phyloP scores from a whole-genome alignment of 306 rosid genomes.

The Vigna trinervia region DNA sequence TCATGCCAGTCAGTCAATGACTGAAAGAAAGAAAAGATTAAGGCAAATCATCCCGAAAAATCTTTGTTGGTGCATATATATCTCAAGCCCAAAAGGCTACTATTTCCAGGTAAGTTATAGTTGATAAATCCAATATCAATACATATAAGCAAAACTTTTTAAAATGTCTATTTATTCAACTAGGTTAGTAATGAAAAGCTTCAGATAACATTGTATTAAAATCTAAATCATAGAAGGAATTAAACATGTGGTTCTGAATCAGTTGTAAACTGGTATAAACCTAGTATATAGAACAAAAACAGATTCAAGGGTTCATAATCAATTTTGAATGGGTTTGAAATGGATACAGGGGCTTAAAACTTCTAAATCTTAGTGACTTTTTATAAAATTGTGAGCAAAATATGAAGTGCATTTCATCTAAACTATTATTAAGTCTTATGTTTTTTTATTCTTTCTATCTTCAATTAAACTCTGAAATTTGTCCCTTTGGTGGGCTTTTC shows the following conservation, averaged over 20 bases:
- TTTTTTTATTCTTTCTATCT: not conserved
- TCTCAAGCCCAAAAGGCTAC: conserved; percentile 7
- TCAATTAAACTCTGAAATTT: not conserved
- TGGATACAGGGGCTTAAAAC: not conserved
- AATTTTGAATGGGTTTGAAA: not conserved
- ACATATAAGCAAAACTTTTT: not conserved
- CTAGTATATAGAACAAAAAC: not conserved
- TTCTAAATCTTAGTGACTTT: not conserved
- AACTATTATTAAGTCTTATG: not conserved
- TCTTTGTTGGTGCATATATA: not conserved
- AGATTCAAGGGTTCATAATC: not conserved
- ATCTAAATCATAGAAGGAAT: not conserved
- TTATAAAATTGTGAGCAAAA: not conserved
- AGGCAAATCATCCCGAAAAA: conserved; percentile 51
- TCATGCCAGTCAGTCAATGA: conserved; percentile 95
- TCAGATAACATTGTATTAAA: not conserved
- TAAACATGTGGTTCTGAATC: not conserved
- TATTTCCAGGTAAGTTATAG: not conserved
- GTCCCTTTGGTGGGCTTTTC: not conserved
- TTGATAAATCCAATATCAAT: not conserved
- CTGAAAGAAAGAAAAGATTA: conserved; percentile 74
- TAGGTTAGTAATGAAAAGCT: not conserved
- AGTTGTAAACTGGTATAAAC: not conserved
- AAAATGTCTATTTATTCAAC: not conserved
- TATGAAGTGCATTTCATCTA: not conserved